Conservation (phyloP, 176 grass and related monocot genomes). For the Leersia perrieri region DNA sequence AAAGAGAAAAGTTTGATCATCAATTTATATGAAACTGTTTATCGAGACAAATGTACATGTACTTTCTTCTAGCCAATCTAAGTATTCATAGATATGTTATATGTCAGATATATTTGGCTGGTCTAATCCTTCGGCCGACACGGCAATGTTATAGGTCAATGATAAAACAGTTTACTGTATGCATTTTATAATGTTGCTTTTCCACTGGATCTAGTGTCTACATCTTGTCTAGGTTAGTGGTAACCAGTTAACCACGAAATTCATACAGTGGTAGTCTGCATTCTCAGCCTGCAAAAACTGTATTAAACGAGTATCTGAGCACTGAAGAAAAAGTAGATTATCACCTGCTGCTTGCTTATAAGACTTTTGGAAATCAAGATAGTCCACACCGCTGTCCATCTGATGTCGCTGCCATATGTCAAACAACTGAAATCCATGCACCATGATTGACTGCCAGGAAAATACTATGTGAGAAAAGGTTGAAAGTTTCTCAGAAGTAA, state of each 20-base stretch:
- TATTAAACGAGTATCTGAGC: background rate
- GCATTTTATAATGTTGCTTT: conserved; percentile 6
- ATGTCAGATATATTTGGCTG: no score
- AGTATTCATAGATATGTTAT: conserved; percentile 11
- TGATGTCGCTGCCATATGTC: conserved; percentile 84
- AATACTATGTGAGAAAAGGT: conserved; percentile 36
- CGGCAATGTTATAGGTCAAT: conserved; percentile 4
- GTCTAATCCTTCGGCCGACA: no score
- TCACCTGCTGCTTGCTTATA: conserved; percentile 87
- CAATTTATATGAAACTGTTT: background rate
- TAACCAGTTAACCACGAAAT: conserved; percentile 21
- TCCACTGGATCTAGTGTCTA: background rate
- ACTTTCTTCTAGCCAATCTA: background rate
- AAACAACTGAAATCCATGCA: conserved; percentile 97
- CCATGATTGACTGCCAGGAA: conserved; percentile 82
- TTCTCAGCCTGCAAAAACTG: conserved; percentile 23
- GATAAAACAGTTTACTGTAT: conserved; percentile 18
- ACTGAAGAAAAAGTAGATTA: conserved; percentile 8
- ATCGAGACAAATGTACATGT: background rate
- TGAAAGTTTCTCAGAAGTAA: conserved; percentile 23
- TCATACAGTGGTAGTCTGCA: conserved; percentile 20
- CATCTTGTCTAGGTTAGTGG: conserved; percentile 29
- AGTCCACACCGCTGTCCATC: conserved; percentile 60
- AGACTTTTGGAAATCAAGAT: conserved; percentile 65
- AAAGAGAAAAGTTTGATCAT: background rate